phyloP scores from a whole-genome alignment of 2,329 filamentous ascomycete genomes.

The Cercospora beticola region DNA sequence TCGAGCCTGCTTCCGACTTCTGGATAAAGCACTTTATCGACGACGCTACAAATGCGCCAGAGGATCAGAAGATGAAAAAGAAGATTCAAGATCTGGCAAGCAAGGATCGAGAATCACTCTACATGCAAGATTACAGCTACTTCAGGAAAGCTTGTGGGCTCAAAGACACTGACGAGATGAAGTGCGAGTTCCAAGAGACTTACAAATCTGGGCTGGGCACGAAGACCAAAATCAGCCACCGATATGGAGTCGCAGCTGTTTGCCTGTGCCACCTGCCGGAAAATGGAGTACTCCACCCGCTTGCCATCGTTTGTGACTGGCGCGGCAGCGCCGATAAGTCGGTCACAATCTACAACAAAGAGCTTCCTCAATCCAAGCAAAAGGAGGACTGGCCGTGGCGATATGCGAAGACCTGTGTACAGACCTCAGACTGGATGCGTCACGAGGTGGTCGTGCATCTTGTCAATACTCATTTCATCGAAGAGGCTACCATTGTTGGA shows the following conservation, averaged over 20 bases:
- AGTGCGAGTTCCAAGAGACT: slow-evolving; percentile 20
- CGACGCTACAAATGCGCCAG: slow-evolving; percentile 31
- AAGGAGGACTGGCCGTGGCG: slow-evolving; percentile 53
- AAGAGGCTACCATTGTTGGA: slow-evolving; percentile 26
- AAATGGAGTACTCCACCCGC: slow-evolving; percentile 50
- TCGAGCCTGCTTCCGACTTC: slow-evolving; percentile 36
- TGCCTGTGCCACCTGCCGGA: slow-evolving; percentile 35
- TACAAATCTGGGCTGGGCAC: slow-evolving; percentile 15
- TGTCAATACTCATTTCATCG: slow-evolving; percentile 26
- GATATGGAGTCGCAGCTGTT: slow-evolving; percentile 23
- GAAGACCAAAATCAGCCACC: slow-evolving; percentile 11
- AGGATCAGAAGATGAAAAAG: slow-evolving; percentile 36
- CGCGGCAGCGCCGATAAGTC: slow-evolving; percentile 46
- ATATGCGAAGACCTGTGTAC: slow-evolving; percentile 54
- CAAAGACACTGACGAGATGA: slow-evolving; percentile 17
- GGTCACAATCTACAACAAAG: slow-evolving; percentile 52
- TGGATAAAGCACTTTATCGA: slow-evolving; percentile 41
- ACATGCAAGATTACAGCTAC: slow-evolving; percentile 49
- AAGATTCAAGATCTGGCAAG: slow-evolving; percentile 37
- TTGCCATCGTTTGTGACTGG: slow-evolving; percentile 53
- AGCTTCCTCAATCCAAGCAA: slow-evolving; percentile 41
- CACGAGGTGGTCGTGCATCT: slow-evolving; percentile 51
- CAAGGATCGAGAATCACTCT: slow-evolving; percentile 39
- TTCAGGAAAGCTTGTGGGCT: slow-evolving; percentile 41
- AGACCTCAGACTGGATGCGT: slow-evolving; percentile 51